These are phyloP conservation scores for Lactarius indigo DNA, from an alignment of 768 basidiomycete genomes.

Conservation along the genomic window DNA sequence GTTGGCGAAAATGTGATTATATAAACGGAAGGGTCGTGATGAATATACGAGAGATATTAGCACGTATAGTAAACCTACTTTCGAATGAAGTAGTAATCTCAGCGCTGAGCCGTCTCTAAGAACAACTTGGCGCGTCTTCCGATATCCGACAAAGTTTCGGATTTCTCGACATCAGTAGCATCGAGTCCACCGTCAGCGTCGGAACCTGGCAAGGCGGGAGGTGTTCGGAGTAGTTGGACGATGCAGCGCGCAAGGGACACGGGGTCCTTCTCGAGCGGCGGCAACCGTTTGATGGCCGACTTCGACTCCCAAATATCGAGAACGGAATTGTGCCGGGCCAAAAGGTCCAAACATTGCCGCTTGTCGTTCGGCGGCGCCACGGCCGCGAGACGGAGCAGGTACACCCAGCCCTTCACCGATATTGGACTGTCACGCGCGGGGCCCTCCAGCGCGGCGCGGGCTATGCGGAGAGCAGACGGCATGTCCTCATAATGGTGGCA, in stretches of 20 bases:
- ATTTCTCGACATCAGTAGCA: not conserved
- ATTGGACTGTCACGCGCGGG: not conserved
- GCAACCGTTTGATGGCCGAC: not conserved
- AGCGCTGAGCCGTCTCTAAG: not conserved
- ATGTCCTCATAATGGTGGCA: slow-evolving; percentile 14
- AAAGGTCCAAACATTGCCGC: slow-evolving; percentile 16
- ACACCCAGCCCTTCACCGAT: slow-evolving; percentile 5
- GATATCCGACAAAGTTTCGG: slow-evolving; percentile 2
- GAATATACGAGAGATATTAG: not conserved
- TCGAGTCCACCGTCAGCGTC: not conserved
- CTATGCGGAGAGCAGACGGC: slow-evolving; percentile 2
- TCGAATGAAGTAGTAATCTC: no score
- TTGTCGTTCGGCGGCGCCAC: not conserved
- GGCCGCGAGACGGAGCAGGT: slow-evolving; percentile 18
- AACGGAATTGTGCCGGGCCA: slow-evolving; percentile 7
- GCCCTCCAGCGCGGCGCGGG: not conserved
- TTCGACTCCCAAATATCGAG: slow-evolving; percentile 3
- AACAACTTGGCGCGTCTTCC: slow-evolving; percentile 9
- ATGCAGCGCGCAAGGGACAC: slow-evolving; percentile 10
- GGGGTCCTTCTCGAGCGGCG: not conserved
- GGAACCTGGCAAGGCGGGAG: not conserved
- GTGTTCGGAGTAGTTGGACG: not conserved
- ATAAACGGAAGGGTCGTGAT: not conserved
- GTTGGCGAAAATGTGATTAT: not conserved
- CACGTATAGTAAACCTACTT: not conserved